Base-by-base conservation (phyloP, 306 rosid genomes). In the Leucaena leucocephala region DNA sequence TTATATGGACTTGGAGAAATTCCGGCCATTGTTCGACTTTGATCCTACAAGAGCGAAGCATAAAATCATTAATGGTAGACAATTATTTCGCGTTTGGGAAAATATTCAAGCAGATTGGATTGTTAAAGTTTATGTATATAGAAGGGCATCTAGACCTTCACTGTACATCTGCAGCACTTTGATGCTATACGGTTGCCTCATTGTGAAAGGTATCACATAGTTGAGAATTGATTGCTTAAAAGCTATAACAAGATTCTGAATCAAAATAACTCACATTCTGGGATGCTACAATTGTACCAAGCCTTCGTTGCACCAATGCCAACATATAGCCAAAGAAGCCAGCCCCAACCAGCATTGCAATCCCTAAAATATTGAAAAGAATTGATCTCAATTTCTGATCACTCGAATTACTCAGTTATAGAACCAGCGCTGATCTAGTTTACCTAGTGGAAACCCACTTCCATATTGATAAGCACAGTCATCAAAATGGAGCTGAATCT, bases 391-490 rank as follows among this genome's bases (percentile, higher is more conserved):
- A 74, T 76, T 62, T 57, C 46, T 42, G 63, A 76, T 74, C 59
- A 66, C 59, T 43, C 49, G 21, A 82, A 74, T 6, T 16, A 45
- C 27, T 22, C 39, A 74, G 71, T 81, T 64, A 44, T 72, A 27
- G 40, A 52, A 67, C 22, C 21, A 8, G 63, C 52, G 78, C 58
- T 33, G 67, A 70, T 36, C 44, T 63, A 80, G 77, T 64, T 78
- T 90, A 94, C 98, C 98, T 71, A 94, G 90, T 34, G 97, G 98
- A 81, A 91, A 91, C 76, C 89, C 97, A 78, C 89, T 90, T 74
- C 92, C 97, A 77, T 94, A 94, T 81, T 90, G 94, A 85, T 94
- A 91, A 39, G 98, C 98, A 77, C 97, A 94, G 68, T 94, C 98
- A 84, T 91, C 98, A 36, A 94, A 94, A 78, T 89, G 91, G 63